These are phyloP conservation scores for Trypethelium eluteriae DNA, from an alignment of 495 filamentous ascomycete genomes.

Conservation along the genomic window DNA sequence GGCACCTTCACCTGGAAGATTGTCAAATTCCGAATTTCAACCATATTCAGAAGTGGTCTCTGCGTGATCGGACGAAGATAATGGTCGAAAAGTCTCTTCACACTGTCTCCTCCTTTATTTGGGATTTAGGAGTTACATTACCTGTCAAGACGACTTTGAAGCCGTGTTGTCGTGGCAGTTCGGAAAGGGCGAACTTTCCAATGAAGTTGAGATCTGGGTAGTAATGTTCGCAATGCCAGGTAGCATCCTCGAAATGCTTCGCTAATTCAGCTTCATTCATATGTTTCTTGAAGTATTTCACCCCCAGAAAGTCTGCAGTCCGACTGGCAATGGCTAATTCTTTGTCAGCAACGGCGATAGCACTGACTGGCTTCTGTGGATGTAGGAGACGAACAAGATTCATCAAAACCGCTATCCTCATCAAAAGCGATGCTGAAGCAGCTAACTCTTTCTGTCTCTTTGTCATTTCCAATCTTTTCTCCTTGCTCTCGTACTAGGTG, in stretches of 20 bases:
- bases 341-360: conserved; percentile 24
- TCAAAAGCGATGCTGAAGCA: conserved; percentile 47
- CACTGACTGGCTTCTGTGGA: background rate
- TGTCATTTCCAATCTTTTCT: conserved; percentile 34
- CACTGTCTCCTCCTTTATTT: background rate
- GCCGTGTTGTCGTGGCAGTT: conserved; percentile 37
- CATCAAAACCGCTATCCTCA: conserved; percentile 39
- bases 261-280: conserved; percentile 44
- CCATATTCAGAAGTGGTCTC: no score
- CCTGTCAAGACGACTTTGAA: conserved; percentile 45
- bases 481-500: conserved; percentile 40
- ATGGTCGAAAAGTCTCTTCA: no score
- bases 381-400: conserved; percentile 35
- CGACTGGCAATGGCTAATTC: conserved; percentile 38
- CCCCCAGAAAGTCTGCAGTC: conserved; percentile 45
- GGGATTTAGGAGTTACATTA: background rate
- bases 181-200: conserved; percentile 42
- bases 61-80: no score
- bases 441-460: conserved; percentile 30
- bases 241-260: conserved; percentile 41
- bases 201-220: conserved; percentile 43
- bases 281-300: conserved; percentile 38
- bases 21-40: background rate
- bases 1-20: conserved; percentile 40
- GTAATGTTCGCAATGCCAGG: conserved; percentile 44